A percentile compares a stretch with the other conserved stretches of the same genome.
Evolutionary conservation across 495 filamentous ascomycete species (phyloP).

Genomic region (Aspergillus egyptiacus): DNA sequence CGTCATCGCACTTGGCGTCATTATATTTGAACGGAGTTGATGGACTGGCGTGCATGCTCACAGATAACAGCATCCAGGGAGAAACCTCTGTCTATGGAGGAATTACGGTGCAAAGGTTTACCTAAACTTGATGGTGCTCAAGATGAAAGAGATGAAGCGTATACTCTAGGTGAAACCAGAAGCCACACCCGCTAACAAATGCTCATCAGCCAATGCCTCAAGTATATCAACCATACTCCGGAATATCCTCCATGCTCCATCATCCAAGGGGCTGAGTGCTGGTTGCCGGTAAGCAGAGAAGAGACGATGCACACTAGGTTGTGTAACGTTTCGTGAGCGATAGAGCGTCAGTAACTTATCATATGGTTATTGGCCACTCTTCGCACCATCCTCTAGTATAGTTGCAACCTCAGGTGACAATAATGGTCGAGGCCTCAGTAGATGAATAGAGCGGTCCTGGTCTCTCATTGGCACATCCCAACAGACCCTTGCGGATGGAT

Average conservation of each 20-base stretch:
- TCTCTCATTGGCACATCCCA: neutral
- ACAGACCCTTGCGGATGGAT: neutral
- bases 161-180: slow-evolving; percentile 6
- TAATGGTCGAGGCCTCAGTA: neutral
- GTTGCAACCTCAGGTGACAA: neutral
- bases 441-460: neutral
- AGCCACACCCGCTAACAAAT: neutral
- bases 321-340: too few species aligned
- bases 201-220: neutral
- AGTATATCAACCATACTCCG: neutral
- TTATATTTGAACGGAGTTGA: too few species aligned
- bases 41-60: too few species aligned
- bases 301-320: neutral
- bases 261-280: neutral
- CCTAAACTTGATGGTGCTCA: neutral
- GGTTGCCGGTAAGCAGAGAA: neutral
- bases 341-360: neutral
- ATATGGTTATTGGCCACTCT: too few species aligned
- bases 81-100: too few species aligned
- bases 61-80: too few species aligned
- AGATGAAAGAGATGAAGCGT: too few species aligned
- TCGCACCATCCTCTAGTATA: too few species aligned
- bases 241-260: neutral
- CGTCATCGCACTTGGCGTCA: too few species aligned
- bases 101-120: too few species aligned